Evolutionary conservation across 140 eudicot species (phyloP).

Genomic region (Oenanthe javanica): DNA sequence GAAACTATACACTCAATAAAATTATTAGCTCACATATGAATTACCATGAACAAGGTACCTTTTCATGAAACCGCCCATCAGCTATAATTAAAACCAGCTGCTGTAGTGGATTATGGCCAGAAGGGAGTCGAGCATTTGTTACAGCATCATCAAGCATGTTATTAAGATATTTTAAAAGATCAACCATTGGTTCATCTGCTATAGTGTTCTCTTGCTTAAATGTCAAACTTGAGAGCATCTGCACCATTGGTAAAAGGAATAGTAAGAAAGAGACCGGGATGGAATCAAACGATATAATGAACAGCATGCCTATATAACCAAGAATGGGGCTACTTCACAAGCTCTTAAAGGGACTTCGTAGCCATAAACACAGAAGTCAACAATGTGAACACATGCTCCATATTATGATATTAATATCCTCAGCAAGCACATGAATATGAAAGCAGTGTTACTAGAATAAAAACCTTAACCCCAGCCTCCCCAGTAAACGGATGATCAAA

Average conservation of each 20-base stretch:
- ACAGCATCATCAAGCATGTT: conserved; percentile 72
- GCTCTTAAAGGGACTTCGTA: not conserved
- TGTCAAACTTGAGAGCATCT: conserved; percentile 94
- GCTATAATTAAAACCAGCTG: conserved; percentile 95
- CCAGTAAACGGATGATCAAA: conserved; percentile 81
- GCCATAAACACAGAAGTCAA: not conserved
- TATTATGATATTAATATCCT: not conserved
- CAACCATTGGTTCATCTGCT: conserved; percentile 85
- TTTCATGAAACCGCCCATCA: conserved; percentile 83
- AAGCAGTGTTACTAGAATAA: conserved; percentile 6
- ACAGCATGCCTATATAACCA: not conserved
- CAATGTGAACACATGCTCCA: not conserved
- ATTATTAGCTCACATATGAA: not conserved
- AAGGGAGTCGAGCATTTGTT: conserved; percentile 63
- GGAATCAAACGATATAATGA: not conserved
- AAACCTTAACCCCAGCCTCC: conserved; percentile 84
- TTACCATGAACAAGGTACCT: conserved; percentile 26
- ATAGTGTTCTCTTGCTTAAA: conserved; percentile 90
- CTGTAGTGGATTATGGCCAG: conserved; percentile 84
- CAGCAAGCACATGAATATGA: not conserved
- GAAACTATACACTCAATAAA: not conserved
- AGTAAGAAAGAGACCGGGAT: not conserved
- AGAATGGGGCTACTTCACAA: not conserved
- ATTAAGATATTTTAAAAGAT: conserved; percentile 60
- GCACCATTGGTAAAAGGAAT: conserved; percentile 9